Conservation (phyloP, 2,329 filamentous ascomycete species). For the Aureobasidium pullulans region DNA sequence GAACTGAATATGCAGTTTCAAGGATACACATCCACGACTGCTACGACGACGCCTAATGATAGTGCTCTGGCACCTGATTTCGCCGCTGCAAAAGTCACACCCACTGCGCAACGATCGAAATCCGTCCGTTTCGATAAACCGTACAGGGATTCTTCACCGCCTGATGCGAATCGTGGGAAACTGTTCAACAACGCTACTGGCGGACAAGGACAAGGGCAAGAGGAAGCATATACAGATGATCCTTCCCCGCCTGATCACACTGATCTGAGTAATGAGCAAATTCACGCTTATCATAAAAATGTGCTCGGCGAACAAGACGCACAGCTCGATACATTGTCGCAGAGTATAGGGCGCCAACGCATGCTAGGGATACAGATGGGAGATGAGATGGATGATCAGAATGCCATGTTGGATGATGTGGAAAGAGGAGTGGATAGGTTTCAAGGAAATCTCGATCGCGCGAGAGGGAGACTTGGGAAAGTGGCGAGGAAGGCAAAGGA, state of each 20-base stretch:
- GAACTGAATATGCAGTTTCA: slow-evolving; percentile 77
- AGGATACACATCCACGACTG: slow-evolving; percentile 45
- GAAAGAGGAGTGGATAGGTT: slow-evolving; percentile 79
- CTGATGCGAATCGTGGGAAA: slow-evolving; percentile 47
- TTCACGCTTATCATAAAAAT: slow-evolving; percentile 74
- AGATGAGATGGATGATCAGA: slow-evolving; percentile 87
- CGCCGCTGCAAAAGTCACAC: slow-evolving; percentile 44
- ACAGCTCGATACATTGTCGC: slow-evolving; percentile 81
- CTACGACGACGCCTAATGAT: slow-evolving; percentile 54
- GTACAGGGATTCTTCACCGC: slow-evolving; percentile 20
- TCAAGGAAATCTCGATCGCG: slow-evolving; percentile 65
- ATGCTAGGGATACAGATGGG: slow-evolving; percentile 94
- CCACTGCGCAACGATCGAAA: slow-evolving; percentile 42
- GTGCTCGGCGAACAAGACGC: slow-evolving; percentile 86
- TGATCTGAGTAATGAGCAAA: slow-evolving; percentile 69
- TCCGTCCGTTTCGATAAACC: slow-evolving; percentile 78
- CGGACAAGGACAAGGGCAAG: slow-evolving; percentile 10
- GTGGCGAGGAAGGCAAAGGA: slow-evolving; percentile 70
- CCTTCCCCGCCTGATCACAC: slow-evolving; percentile 43
- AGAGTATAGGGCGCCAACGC: slow-evolving; percentile 78
- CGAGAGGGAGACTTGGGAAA: slow-evolving; percentile 61
- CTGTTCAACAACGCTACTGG: slow-evolving; percentile 40
- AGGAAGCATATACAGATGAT: slow-evolving; percentile 53
- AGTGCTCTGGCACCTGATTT: slow-evolving; percentile 57
- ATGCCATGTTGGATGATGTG: slow-evolving; percentile 80